A percentile compares a stretch with the other conserved stretches of the same genome.
These are phyloP conservation scores for Coniosporium tulheliwenetii DNA, from an alignment of 2,329 filamentous ascomycete species.

Conservation along the genomic window DNA sequence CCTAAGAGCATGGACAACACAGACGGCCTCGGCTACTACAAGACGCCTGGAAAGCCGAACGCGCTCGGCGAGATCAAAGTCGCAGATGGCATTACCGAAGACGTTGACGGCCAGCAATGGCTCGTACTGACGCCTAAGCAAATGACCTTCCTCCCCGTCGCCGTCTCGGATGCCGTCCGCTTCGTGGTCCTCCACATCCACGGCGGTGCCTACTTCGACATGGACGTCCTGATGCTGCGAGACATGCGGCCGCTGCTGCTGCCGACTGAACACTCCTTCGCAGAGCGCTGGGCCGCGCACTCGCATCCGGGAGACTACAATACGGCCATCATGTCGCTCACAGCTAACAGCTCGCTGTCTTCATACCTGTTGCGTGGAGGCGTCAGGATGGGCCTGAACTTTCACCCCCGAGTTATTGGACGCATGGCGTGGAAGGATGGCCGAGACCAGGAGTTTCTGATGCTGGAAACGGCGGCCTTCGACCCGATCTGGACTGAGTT, in stretches of 20 bases:
- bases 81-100: constrained; percentile 35
- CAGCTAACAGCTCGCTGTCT: constrained; percentile 38
- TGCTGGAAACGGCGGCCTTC: constrained; percentile 42
- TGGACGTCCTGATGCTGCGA: constrained; percentile 38
- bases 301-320: constrained; percentile 39
- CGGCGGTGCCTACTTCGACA: constrained; percentile 39
- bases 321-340: constrained; percentile 39
- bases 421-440: constrained; percentile 41
- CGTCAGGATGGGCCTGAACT: constrained; percentile 42
- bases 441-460: constrained; percentile 36
- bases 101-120: constrained; percentile 35
- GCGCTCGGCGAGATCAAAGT: constrained; percentile 25
- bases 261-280: constrained; percentile 35
- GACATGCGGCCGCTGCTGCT: constrained; percentile 39
- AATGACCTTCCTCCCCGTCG: constrained; percentile 41
- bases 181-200: constrained; percentile 39
- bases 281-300: constrained; percentile 40
- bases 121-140: constrained; percentile 37
- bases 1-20: constrained; percentile 31
- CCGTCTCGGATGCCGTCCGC: constrained; percentile 39
- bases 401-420: constrained; percentile 38
- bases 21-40: constrained; percentile 34
- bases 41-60: constrained; percentile 27
- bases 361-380: constrained; percentile 39
- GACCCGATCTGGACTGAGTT: constrained; percentile 44